Base-by-base conservation (phyloP, 2,329 filamentous ascomycete species). In the Colletotrichum camelliae region DNA sequence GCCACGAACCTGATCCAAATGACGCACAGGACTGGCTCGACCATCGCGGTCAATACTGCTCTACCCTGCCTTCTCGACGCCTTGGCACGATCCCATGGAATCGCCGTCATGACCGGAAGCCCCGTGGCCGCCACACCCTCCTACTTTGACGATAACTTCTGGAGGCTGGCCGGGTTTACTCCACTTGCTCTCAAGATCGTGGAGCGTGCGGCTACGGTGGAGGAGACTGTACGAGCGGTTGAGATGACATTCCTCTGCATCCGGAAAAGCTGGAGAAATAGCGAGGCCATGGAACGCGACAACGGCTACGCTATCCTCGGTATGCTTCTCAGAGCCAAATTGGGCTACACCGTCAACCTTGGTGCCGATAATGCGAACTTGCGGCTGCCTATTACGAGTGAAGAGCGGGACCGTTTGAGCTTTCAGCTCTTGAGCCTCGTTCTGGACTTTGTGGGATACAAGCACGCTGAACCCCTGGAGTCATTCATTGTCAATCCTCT, bases 401-500 rank as follows among this genome's bases (percentile, higher is more conserved):
- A 90, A 18, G 90, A 92, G 71, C 88, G 89, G 77, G 89, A 92
- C 72, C 87, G 85, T 78, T 81, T 92, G 77, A 86, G 88, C 74
- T 87, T 93, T 81, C 86, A 94, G 77, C 87, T 98, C 10, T 88
- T 99, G 7, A 93, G 92, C 73, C 87, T 96, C 29, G 92, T 98
- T 5, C 89, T 99, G 21, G 90, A 91, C 9, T 99, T 98, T 82
- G 93, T 98, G 75, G 97, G 97, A 4, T 98, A 98, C 83, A 93
- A 96, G 77, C 93, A 94, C 78, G 87, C 91, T n/a, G 89, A 93
- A 39, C 95, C 96, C 1, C 92, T 95, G 74, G 93, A 96, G 74
- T 98, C 96, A 2, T 95, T 98, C 80, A 97, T 99, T 82, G 94
- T 98, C 79, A 99, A 99, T 80, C 96, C 97, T 0, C 89, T 99